Base-by-base conservation (phyloP, 148 eudicot genomes). In the Camellia lanceoleosa region DNA sequence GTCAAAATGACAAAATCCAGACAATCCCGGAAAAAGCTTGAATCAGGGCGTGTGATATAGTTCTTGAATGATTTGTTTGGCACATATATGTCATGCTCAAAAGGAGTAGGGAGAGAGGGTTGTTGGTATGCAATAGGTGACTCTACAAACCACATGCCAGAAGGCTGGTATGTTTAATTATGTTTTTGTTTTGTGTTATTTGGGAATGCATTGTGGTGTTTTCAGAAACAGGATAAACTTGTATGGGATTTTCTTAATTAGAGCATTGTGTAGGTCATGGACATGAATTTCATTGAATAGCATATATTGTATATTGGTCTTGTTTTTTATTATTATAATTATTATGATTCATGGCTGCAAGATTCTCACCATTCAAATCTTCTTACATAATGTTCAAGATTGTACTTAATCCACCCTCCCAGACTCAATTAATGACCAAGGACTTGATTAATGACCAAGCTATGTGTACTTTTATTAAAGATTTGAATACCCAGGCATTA, bases 21-120 rank as follows among this genome's bases (percentile, higher is more conserved):
- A 77, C 43, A 62, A 55, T 7, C 18, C 47, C 47, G n/a, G 54
- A 78, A 68, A 30, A 77, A 65, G 80, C 80, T 65, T 66, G 80
- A 68, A 41, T 42, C 38, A 14, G 41, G 70, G 5, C 11, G 64
- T 61, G 23, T 8, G 12, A 10, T 12, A 61, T 76, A 59, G 9
- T 46, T 68, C 5, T 47, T 19, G 62, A 76, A 59, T 47, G 74
- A 63, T 56, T 49, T 58, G 72, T 67, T 58, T 56, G 68, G 74
- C 64, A n/a, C 38, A n/a, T 73, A 43, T 80, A 71, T 80, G 14
- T 49, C 70, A 71, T 54, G 70, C 41, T 65, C 55, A 23, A 19
- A n/a, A n/a, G 19, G 38, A 30, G 38, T 1, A 20, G 47, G 78
- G 19, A 16, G 18, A 38, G 56, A 23, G 70, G 0, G 44, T 72